phyloP scores from a whole-genome alignment of 225 moss, liverwort and hornwort species.

The Bryoerythrophyllum caledonicum region DNA sequence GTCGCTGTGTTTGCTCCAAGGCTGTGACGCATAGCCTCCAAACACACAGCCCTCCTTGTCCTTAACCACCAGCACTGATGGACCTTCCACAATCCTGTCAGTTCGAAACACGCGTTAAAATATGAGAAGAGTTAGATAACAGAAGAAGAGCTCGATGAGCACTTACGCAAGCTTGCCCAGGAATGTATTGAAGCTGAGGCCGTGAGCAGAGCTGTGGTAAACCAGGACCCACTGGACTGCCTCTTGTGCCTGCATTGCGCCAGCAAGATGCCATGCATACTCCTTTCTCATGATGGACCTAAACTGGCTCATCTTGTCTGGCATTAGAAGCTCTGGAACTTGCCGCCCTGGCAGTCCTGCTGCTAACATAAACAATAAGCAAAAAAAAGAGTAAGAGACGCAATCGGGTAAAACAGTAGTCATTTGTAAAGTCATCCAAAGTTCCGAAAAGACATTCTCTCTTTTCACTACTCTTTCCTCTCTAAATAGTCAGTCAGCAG shows the following conservation, averaged over 20 bases:
- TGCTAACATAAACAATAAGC: not conserved
- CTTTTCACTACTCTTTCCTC: no score
- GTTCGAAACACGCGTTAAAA: not conserved
- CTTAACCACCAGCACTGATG: conserved; percentile 84
- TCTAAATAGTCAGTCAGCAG: no score
- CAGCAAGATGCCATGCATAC: conserved; percentile 94
- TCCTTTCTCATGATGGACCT: conserved; percentile 68
- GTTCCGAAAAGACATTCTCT: no score
- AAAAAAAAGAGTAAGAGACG: no score
- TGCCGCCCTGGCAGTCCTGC: conserved; percentile 71
- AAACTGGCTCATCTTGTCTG: conserved; percentile 49
- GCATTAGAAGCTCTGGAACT: conserved; percentile 60
- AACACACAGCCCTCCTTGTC: conserved; percentile 82
- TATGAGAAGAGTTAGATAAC: not conserved
- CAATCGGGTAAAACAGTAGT: no score
- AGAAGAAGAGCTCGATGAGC: not conserved
- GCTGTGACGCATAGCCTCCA: conserved; percentile 94
- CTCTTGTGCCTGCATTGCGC: conserved; percentile 81
- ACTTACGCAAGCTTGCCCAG: conserved; percentile 75
- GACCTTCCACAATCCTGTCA: conserved; percentile 68
- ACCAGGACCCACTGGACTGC: conserved; percentile 72
- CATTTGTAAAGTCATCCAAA: no score
- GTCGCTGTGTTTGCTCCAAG: conserved; percentile 81
- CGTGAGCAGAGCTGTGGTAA: conserved; percentile 86
- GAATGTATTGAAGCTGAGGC: conserved; percentile 92